A percentile compares a stretch with the other conserved stretches of the same genome.
These are phyloP conservation scores for Colletotrichum viniferum DNA, from an alignment of 2,329 filamentous ascomycete species.

Conservation along the genomic window DNA sequence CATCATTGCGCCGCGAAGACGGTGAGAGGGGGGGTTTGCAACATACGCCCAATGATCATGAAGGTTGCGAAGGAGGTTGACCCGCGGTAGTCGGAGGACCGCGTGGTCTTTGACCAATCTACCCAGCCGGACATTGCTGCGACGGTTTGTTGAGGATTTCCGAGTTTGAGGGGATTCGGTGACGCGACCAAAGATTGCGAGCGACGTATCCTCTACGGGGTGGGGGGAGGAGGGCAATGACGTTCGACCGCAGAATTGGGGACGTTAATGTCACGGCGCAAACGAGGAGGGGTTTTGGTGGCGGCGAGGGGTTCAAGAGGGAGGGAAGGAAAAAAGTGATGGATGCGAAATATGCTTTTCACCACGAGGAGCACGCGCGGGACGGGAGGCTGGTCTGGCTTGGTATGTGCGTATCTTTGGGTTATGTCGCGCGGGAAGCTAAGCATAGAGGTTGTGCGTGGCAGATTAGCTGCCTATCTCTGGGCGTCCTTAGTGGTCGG, in stretches of 20 bases:
- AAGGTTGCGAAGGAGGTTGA: slow-evolving; percentile 89
- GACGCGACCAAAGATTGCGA: not conserved
- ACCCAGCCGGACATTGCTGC: slow-evolving; percentile 30
- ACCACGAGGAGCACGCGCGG: not conserved
- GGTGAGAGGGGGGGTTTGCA: slow-evolving; percentile 5
- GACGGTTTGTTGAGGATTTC: not conserved
- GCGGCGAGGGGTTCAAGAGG: not conserved
- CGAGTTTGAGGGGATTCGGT: not conserved
- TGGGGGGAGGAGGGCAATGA: not conserved
- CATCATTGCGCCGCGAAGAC: not conserved
- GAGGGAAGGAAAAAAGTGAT: not conserved
- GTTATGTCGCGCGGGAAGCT: not conserved
- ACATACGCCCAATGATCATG: slow-evolving; percentile 93
- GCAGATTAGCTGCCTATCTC: not conserved
- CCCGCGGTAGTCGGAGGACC: slow-evolving; percentile 61
- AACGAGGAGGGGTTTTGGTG: not conserved
- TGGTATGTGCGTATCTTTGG: not conserved
- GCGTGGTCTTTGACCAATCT: slow-evolving; percentile 62
- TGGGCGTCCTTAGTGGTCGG: not conserved
- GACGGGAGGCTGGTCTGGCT: not conserved
- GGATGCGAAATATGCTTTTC: not conserved
- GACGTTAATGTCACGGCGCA: not conserved
- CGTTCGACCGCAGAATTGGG: not conserved
- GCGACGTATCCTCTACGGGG: not conserved
- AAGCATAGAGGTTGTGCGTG: not conserved